Evolutionary conservation across 2,329 filamentous ascomycete genomes (phyloP).

Genomic region (Cladobotryum protrusum): DNA sequence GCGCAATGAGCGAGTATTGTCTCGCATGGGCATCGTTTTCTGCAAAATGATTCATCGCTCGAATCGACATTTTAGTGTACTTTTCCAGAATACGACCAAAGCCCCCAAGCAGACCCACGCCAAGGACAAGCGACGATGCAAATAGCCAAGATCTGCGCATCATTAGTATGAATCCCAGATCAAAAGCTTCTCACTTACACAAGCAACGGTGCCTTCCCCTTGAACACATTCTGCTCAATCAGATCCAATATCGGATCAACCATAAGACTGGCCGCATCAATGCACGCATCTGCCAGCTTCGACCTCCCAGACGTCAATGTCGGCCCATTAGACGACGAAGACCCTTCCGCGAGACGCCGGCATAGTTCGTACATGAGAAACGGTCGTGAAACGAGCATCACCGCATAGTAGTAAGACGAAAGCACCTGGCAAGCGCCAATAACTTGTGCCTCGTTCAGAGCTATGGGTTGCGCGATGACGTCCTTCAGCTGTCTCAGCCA

Average conservation of each 20-base stretch:
- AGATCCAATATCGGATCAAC: constrained; percentile 42
- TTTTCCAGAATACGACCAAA: constrained; percentile 49
- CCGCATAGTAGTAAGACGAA: constrained; percentile 49
- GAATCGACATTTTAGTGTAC: constrained; percentile 41
- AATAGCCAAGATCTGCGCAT: constrained; percentile 45
- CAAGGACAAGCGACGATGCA: constrained; percentile 46
- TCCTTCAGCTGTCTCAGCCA: constrained; percentile 43
- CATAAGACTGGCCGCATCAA: constrained; percentile 49
- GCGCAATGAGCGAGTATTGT: constrained; percentile 49
- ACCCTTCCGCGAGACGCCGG: constrained; percentile 35
- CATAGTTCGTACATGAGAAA: constrained; percentile 52
- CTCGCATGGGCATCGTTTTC: constrained; percentile 43
- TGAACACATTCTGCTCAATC: constrained; percentile 35
- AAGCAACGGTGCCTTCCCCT: constrained; percentile 41
- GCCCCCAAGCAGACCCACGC: constrained; percentile 43
- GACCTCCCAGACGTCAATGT: constrained; percentile 37
- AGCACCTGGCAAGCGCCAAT: constrained; percentile 47
- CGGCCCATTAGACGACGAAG: constrained; percentile 14
- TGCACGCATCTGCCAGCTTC: constrained; percentile 48
- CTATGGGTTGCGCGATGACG: constrained; percentile 22
- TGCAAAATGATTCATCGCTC: constrained; percentile 43
- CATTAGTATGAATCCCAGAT: neutral
- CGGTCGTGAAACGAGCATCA: constrained; percentile 50
- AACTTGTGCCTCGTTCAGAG: constrained; percentile 23
- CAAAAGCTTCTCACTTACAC: constrained; percentile 36